phyloP scores from a whole-genome alignment of 2,329 filamentous ascomycete species.

The Cytospora schulzeri region DNA sequence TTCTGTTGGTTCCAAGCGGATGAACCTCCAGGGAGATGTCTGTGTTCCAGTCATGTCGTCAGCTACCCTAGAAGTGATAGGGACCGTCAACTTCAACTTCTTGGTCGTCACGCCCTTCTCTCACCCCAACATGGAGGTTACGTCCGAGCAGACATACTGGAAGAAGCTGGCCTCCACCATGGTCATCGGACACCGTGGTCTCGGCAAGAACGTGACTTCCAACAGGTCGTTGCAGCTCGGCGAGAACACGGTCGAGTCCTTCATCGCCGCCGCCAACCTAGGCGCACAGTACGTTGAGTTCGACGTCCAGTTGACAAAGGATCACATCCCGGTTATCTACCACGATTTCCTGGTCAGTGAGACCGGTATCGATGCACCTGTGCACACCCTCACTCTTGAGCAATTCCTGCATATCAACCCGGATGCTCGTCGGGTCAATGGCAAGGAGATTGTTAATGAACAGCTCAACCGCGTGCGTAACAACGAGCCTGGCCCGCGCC shows the following conservation, averaged over 20 bases:
- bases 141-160: constrained; percentile 92
- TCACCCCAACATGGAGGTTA: constrained; percentile 92
- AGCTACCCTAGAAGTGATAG: constrained; percentile 84
- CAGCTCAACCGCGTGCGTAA: constrained; percentile 36
- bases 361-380: constrained; percentile 93
- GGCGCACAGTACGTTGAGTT: constrained; percentile 77
- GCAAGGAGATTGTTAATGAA: constrained; percentile 40
- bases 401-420: constrained; percentile 90
- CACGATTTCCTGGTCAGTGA: constrained; percentile 98
- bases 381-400: constrained; percentile 91
- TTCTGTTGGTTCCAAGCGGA: constrained; percentile 79
- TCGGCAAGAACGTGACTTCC: constrained; percentile 86
- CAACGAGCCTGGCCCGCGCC: constrained; percentile 38
- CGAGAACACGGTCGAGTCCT: constrained; percentile 94
- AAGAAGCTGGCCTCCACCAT: constrained; percentile 88
- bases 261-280: constrained; percentile 92
- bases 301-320: constrained; percentile 97
- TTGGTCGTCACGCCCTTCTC: constrained; percentile 91
- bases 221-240: constrained; percentile 90
- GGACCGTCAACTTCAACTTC: constrained; percentile 95
- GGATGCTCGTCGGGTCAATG: constrained; percentile 50
- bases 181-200: constrained; percentile 71
- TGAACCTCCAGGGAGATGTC: constrained; percentile 88
- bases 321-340: constrained; percentile 97
- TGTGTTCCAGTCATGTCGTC: constrained; percentile 83